Base-by-base conservation (phyloP, 2,329 filamentous ascomycete genomes). In the Taxawa tesnikishii region DNA sequence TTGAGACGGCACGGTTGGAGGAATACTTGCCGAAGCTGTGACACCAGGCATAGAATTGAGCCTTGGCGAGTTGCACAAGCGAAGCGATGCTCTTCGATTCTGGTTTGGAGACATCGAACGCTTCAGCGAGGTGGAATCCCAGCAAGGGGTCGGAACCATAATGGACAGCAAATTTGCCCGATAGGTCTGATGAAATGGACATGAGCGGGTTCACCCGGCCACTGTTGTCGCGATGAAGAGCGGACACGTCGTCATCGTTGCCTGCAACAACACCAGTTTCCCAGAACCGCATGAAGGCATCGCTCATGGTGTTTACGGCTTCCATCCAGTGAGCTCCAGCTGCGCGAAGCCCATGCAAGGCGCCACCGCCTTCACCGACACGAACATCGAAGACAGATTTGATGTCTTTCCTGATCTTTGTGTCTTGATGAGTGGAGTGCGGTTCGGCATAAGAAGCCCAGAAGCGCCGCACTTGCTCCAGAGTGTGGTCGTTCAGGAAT, bases 121-220 rank as follows among this genome's bases (percentile, higher is more conserved):
- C 30, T 3, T 19, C 18, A 10, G 68, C 66, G n/a, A 76, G 55
- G 47, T 77, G 72, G 36, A 69, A 78, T 1, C 70, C 65, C 5
- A 65, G 43, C 1, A 73, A 38, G 0, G 73, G 72, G 37, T 75
- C 56, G 4, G 58, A 59, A 4, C 53, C 58, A 43, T 67, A 64
- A 36, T 68, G 62, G 16, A 75, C 49, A 3, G 53, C 38, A 2
- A 53, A n/a, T 47, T 26, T 23, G 15, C 9, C 17, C 11, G 42
- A 34, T 15, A 36, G 36, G 0, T 54, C 40, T n/a, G 38, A 43
- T 15, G 57, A 51, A 24, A 64, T 46, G 24, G 72, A 69, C 40
- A 71, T 26, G n/a, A 37, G 26, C 5, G 35, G 21, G 4, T 40
- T 38, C n/a, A 32, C 15, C 10, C 38, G 31, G 15, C 24, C 19